Evolutionary conservation across 352 stramenopile species (phyloP).

Genomic region (Blastocystis sp.): DNA sequence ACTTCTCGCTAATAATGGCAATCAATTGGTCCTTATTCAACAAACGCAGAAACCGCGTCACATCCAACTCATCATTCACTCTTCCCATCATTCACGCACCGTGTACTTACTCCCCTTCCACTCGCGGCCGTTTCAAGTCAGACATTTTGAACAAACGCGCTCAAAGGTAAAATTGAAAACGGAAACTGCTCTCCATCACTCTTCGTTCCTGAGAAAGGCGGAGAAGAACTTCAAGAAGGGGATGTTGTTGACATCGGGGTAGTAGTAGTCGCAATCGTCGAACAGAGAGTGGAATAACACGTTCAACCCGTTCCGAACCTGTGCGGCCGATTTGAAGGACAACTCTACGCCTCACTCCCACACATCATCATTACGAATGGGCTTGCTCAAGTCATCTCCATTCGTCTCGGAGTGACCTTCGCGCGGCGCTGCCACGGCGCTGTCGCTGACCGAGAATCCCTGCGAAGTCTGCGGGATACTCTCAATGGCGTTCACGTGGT

Average conservation of each 20-base stretch:
- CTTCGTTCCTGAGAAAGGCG: background rate
- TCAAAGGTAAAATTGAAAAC: background rate
- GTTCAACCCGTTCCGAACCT: conserved; percentile 5
- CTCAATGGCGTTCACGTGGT: background rate
- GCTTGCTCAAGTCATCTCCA: background rate
- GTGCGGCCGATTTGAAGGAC: background rate
- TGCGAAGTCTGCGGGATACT: background rate
- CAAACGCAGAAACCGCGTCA: background rate
- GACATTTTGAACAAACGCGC: conserved; percentile 29
- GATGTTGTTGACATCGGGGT: conserved; percentile 42
- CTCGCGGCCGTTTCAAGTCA: background rate
- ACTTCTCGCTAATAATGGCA: background rate
- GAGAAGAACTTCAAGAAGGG: conserved; percentile 49
- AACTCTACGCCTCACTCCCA: background rate
- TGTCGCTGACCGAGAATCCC: too few relatives aligned
- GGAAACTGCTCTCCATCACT: background rate
- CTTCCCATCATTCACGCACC: background rate
- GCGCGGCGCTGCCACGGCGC: background rate
- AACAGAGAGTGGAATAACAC: conserved; percentile 28
- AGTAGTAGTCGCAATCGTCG: conserved; percentile 62
- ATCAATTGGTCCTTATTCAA: conserved; percentile 8
- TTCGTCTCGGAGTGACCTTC: background rate
- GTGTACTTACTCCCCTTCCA: background rate
- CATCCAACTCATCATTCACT: conserved; percentile 1
- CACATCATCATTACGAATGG: background rate